Evolutionary conservation across 805 yeast species (phyloP).

Genomic region (Isabelozyma rhagii): DNA sequence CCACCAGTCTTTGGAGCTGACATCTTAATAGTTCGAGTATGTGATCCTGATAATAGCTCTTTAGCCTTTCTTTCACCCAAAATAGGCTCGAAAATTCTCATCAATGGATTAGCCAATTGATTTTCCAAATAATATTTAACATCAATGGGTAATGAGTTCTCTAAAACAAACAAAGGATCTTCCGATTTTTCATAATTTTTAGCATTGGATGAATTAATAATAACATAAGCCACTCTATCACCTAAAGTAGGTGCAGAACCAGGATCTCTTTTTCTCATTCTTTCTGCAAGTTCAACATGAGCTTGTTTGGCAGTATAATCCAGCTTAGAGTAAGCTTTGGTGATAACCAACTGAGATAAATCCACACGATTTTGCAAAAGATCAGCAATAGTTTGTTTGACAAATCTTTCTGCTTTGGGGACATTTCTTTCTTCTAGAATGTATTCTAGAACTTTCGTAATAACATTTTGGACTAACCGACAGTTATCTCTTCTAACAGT

Average conservation of each 20-base stretch:
- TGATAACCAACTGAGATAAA: conserved; percentile 87
- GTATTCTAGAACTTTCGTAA: conserved; percentile 82
- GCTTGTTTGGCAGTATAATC: conserved; percentile 97
- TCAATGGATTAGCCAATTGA: conserved; percentile 87
- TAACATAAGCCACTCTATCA: conserved; percentile 97
- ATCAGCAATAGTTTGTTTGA: conserved; percentile 85
- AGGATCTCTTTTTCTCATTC: conserved; percentile 94
- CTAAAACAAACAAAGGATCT: conserved; percentile 91
- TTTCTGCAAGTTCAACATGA: conserved; percentile 91
- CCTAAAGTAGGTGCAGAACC: conserved; percentile 98
- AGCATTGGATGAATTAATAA: conserved; percentile 72
- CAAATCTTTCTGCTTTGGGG: conserved; percentile 76
- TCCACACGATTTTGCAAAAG: conserved; percentile 88
- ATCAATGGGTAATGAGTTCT: conserved; percentile 89
- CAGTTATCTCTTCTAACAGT: conserved; percentile 98
- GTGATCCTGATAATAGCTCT: conserved; percentile 77
- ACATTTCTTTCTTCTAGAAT: conserved; percentile 88
- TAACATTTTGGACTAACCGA: conserved; percentile 88
- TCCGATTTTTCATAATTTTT: conserved; percentile 95
- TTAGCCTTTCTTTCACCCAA: conserved; percentile 82
- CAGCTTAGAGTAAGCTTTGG: conserved; percentile 83
- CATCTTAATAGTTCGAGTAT: conserved; percentile 72
- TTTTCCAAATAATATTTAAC: conserved; percentile 91
- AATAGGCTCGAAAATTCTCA: conserved; percentile 92
- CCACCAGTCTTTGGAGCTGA: conserved; percentile 82